Percentiles rank a stretch among this genome's conserved stretches.
Evolutionary conservation across 163 green algal species (phyloP).

Genomic region (Trebouxia gelatinosa): DNA sequence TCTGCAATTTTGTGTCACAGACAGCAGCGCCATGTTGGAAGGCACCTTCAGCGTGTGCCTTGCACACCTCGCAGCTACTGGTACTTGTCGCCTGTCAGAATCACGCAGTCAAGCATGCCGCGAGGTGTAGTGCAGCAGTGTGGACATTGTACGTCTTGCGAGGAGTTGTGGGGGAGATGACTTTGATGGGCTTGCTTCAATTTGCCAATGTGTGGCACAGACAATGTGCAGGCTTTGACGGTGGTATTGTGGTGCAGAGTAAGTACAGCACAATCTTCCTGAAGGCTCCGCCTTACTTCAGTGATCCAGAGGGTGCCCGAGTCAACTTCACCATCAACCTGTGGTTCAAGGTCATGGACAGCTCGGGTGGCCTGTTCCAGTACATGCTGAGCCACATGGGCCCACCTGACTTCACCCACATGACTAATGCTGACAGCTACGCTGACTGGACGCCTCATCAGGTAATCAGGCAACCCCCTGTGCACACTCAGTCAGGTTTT

Average conservation of each 20-base stretch:
- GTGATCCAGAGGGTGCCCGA: neutral
- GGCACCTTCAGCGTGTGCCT: no score
- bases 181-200: no score
- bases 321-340: conserved; percentile 28
- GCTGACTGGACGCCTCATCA: conserved; percentile 2
- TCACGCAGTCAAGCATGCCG: no score
- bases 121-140: no score
- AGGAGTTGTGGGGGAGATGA: neutral
- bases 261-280: neutral
- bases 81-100: no score
- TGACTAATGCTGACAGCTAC: neutral
- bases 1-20: no score
- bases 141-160: neutral
- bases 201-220: no score
- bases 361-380: conserved; percentile 23
- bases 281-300: neutral
- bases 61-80: no score
- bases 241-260: neutral
- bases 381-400: conserved; percentile 27
- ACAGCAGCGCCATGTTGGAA: no score
- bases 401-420: no score
- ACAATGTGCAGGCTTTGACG: neutral
- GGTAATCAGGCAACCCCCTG: no score
- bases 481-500: neutral
- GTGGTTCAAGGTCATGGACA: conserved; percentile 13